Evolutionary conservation across 495 filamentous ascomycete genomes (phyloP).

Genomic region (Podospora comata): DNA sequence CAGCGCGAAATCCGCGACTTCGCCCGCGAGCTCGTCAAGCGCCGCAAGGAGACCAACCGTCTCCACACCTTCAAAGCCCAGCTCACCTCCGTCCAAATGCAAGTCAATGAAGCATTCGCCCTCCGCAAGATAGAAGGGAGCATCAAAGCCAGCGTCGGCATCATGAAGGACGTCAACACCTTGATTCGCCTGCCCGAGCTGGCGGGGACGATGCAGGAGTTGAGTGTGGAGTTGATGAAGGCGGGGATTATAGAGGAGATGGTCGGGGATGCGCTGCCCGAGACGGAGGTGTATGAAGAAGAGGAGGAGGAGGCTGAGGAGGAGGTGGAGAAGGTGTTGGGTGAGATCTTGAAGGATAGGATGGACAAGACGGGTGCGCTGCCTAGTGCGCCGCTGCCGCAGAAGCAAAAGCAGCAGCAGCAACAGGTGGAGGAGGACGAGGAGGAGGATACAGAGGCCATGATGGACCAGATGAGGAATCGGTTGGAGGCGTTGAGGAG

Average conservation of each 20-base stretch:
- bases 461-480: conserved; percentile 90
- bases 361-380: conserved; percentile 63
- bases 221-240: conserved; percentile 82
- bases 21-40: conserved; percentile 80
- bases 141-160: conserved; percentile 77
- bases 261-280: conserved; percentile 81
- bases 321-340: conserved; percentile 89
- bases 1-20: conserved; percentile 76
- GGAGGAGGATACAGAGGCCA: conserved; percentile 79
- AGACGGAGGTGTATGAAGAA: conserved; percentile 54
- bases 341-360: conserved; percentile 81
- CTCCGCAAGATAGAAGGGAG: conserved; percentile 95
- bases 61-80: conserved; percentile 85
- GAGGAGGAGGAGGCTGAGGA: conserved; percentile 85
- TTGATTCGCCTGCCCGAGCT: conserved; percentile 82
- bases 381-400: conserved; percentile 56
- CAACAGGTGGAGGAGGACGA: conserved; percentile 66
- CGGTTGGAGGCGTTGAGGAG: conserved; percentile 88
- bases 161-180: conserved; percentile 96
- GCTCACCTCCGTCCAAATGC: conserved; percentile 92
- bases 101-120: conserved; percentile 94
- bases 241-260: conserved; percentile 98
- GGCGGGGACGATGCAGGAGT: conserved; percentile 83
- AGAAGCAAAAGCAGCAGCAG: conserved; percentile 52
- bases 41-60: conserved; percentile 69